phyloP scores from a whole-genome alignment of 345 rosid genomes.

The Populus simonii region DNA sequence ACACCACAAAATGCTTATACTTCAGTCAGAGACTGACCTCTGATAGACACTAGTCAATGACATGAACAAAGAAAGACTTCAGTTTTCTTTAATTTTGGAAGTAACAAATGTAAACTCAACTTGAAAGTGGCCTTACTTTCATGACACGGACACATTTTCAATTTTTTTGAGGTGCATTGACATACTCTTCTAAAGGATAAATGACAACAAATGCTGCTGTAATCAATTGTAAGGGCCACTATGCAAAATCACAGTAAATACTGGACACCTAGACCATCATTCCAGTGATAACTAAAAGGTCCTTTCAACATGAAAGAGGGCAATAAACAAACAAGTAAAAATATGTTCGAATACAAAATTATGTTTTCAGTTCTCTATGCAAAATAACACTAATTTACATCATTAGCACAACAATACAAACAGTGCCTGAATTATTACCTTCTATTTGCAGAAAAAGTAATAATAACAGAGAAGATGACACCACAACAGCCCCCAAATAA shows the following conservation, averaged over 20 bases:
- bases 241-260: background rate
- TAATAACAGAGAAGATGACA: background rate
- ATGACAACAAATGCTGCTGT: background rate
- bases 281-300: background rate
- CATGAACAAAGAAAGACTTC: background rate
- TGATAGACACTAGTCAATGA: background rate
- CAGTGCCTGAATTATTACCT: constrained; percentile 7
- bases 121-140: background rate
- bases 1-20: background rate
- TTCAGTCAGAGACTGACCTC: background rate
- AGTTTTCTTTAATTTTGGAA: background rate
- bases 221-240: background rate
- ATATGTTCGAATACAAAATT: constrained; percentile 11
- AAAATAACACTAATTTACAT: constrained; percentile 6
- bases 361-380: constrained; percentile 2
- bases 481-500: background rate
- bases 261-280: background rate
- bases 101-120: background rate
- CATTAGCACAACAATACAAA: background rate
- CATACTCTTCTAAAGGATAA: background rate
- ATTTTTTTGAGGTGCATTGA: background rate
- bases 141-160: background rate
- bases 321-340: constrained; percentile 11
- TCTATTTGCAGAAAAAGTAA: background rate
- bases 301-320: background rate